phyloP scores from a whole-genome alignment of 768 basidiomycete genomes.

The Lactifluus echinatus region DNA sequence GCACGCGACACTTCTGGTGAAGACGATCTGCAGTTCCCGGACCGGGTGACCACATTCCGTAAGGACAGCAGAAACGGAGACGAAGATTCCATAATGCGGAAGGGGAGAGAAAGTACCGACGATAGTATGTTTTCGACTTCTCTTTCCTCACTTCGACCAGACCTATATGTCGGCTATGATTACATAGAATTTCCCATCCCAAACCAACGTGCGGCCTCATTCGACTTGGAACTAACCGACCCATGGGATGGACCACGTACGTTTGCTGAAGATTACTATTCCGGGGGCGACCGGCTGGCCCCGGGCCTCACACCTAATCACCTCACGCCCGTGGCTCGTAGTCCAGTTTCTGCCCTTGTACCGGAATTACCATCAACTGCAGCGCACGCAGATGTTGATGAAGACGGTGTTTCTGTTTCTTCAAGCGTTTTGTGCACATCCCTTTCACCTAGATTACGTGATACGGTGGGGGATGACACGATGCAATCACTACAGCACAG shows the following conservation, averaged over 20 bases:
- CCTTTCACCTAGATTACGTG: neutral
- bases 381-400: neutral
- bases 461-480: neutral
- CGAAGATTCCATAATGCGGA: constrained; percentile 20
- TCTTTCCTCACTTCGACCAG: neutral
- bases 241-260: constrained; percentile 34
- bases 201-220: neutral
- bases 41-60: neutral
- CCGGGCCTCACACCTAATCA: constrained; percentile 17
- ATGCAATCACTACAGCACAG: neutral
- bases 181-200: neutral
- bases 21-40: neutral
- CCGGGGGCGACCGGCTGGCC: constrained; percentile 32
- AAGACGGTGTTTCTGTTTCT: neutral
- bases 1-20: constrained; percentile 14
- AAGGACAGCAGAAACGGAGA: constrained; percentile 16
- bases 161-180: neutral
- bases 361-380: neutral
- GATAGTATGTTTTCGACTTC: constrained; percentile 23
- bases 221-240: constrained; percentile 29
- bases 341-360: neutral
- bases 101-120: constrained; percentile 43
- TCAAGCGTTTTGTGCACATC: constrained; percentile 1
- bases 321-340: constrained; percentile 12
- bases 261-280: constrained; percentile 37